Base-by-base conservation (phyloP, 441 rosid species). In the Arabidopsis hybrid region DNA sequence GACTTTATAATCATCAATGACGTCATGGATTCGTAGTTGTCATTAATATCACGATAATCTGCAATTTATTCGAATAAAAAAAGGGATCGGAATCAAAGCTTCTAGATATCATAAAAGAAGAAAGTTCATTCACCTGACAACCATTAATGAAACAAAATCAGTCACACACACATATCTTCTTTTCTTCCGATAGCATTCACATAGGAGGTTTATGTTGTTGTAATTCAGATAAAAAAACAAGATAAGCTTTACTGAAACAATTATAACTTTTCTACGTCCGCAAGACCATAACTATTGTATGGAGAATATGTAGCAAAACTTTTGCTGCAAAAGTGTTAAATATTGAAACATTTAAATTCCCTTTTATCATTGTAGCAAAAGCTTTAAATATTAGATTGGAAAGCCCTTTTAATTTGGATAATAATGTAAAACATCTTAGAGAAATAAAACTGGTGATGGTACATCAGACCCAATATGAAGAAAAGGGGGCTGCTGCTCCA, bases 1-100 rank as follows among this genome's bases (percentile, higher is more conserved):
- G 67, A 77, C 76, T 47, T 4, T 71, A 8, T 14, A 60, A 43
- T 65, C 80, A 77, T 71, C 77, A 8, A 43, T 65, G 71, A 71
- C 67, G 76, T 76, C 80, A 71, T 69, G 43, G 74, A 46, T 42
- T 35, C 58, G 39, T 60, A 77, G n/a, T 65, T 56, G 46, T 42
- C 62, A 50, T 49, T 40, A 64, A 10, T 8, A 29, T 69, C 53
- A 38, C 39, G 32, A 38, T 31, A 35, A 11, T 60, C 6, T 9
- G 31, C 34, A 10, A 3, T 12, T 18, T 56, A 53, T 47, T 3
- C 3, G n/a, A 45, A 55, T 40, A 4, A 39, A 67, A 13, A 10
- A 31, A 18, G 3, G 4, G 13, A 51, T 18, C 10, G 26, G 74
- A 75, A 52, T 35, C 36, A 67, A 52, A 53, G 50, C 74, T 75